Evolutionary conservation across 2,329 filamentous ascomycete genomes (phyloP), one percentile per base, ranked within the genome.

Genomic region (Diaporthe batatas): DNA sequence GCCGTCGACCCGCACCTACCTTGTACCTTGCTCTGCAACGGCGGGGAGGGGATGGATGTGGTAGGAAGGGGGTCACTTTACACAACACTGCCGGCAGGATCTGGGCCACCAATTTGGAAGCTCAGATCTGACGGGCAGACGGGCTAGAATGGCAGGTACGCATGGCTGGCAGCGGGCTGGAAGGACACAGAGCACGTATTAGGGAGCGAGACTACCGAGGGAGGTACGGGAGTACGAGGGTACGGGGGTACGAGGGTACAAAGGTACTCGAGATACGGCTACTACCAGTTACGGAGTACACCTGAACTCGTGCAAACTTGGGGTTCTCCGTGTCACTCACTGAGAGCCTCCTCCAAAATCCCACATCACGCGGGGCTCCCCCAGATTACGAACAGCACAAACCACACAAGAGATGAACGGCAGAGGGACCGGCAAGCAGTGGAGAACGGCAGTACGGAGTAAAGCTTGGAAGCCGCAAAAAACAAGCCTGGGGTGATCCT

Each of bases 71-170:
- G 47, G 39, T 42, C 39, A 8, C 34, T 10, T 10, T 8, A 10
- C 23, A 64, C 62, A 36, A 53, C 47, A 67, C 62, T 67, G 62
- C 62, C 62, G 62, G 62, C 62, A 67, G 47, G 47, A 67, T 67
- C 62, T 67, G 47, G 47, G 62, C 10, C 44, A 53, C 32, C 62
- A 39, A 51, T 44, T 67, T 53, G 62, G 62, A 67, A 67, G 62
- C 62, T 53, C 62, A 67, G 62, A 67, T 67, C 62, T 53, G 62
- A 29, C 29, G 29, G 29, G 29, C 29, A 5, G 29, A 67, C 47
- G 62, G 62, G 44, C 47, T 67, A 51, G 32, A 39, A 51, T 36
- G 32, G 62, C 44, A 67, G 62, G 47, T 67, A 10, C 62, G 32
- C n/a, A 18, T 21, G 44, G 44, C 44, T 21, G 44, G 44, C 44